Conservation (phyloP, 2,329 filamentous ascomycete genomes). For the Xylaria sp. region DNA sequence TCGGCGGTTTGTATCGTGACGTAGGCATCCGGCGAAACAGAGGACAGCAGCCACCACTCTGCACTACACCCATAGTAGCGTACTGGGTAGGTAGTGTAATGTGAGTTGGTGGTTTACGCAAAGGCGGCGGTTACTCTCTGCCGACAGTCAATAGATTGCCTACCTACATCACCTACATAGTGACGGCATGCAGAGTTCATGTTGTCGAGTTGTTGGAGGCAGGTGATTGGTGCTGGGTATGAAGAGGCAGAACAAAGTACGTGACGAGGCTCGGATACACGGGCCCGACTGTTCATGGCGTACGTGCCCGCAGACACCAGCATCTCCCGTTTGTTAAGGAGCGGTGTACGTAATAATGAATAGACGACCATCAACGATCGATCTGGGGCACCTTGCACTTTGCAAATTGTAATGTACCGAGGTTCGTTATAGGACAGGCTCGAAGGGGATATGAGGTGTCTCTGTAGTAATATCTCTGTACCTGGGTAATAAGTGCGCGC, state of each 20-base stretch:
- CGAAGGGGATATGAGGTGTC: too few species aligned
- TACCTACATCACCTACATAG: background rate
- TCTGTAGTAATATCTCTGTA: too few species aligned
- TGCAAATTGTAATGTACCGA: background rate
- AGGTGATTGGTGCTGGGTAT: too few species aligned
- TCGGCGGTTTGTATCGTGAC: background rate
- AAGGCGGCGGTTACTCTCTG: too few species aligned
- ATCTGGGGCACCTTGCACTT: background rate
- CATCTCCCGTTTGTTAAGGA: constrained; percentile 6
- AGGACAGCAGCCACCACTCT: background rate
- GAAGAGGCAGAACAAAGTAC: too few species aligned
- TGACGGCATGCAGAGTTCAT: too few species aligned
- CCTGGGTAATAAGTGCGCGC: too few species aligned
- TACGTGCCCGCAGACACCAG: constrained; percentile 20
- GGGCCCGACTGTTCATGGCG: constrained; percentile 26
- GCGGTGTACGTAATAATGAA: constrained; percentile 26
- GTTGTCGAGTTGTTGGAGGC: background rate
- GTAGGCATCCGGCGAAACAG: background rate
- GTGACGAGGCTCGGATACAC: background rate
- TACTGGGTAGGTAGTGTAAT: too few species aligned
- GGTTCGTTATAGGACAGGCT: background rate
- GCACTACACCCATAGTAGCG: background rate
- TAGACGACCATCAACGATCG: constrained; percentile 2
- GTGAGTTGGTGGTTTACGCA: background rate
- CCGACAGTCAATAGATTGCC: background rate